These are phyloP conservation scores for Fusarium graminum DNA, from an alignment of 2,329 filamentous ascomycete genomes.

Conservation along the genomic window DNA sequence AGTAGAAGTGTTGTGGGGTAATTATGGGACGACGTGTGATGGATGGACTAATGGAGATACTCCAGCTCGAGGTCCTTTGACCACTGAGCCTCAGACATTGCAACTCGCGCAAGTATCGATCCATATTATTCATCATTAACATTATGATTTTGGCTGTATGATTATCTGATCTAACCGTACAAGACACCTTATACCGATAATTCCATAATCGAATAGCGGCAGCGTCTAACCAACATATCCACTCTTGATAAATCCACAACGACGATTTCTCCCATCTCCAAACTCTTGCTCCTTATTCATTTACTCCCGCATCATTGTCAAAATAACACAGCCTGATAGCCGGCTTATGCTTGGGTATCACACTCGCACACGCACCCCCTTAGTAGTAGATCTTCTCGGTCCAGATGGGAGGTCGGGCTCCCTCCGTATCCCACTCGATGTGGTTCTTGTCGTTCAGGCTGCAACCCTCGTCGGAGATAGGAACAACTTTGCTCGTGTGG, in stretches of 20 bases:
- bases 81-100: not conserved
- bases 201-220: conserved; percentile 2
- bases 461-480: conserved; percentile 79
- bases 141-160: conserved; percentile 36
- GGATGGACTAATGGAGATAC: not conserved
- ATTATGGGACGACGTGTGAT: not conserved
- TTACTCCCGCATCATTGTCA: conserved; percentile 1
- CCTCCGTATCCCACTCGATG: conserved; percentile 58
- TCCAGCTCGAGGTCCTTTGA: too few relatives aligned
- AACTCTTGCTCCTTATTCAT: not conserved
- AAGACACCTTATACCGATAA: conserved; percentile 2
- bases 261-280: conserved; percentile 3
- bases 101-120: not conserved
- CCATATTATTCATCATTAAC: conserved; percentile 21
- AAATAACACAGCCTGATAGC: conserved; percentile 44
- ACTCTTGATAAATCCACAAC: conserved; percentile 4
- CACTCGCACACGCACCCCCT: conserved; percentile 25
- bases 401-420: conserved; percentile 60
- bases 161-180: conserved; percentile 14
- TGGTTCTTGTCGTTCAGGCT: conserved; percentile 74
- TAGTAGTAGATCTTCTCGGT: conserved; percentile 62
- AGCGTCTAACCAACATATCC: conserved; percentile 11
- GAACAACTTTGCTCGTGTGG: conserved; percentile 74
- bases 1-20: conserved; percentile 9
- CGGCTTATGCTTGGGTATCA: conserved; percentile 48